Evolutionary conservation across 768 basidiomycete genomes (phyloP).

Genomic region (Dentipellis sp.): DNA sequence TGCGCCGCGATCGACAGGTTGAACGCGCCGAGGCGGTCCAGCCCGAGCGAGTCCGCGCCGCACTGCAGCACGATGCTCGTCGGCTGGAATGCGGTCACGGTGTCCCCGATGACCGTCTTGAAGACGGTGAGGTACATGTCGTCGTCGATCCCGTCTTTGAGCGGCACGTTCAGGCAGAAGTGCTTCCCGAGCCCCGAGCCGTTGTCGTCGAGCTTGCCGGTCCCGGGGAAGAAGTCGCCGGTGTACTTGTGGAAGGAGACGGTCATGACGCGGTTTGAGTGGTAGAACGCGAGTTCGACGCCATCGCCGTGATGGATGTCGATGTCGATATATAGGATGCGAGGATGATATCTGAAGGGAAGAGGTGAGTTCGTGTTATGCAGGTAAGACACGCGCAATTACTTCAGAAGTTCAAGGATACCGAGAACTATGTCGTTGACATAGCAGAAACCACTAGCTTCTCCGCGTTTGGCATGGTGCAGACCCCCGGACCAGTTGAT

Average conservation of each 20-base stretch:
- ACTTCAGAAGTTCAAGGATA: slow-evolving; percentile 77
- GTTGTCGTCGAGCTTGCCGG: slow-evolving; percentile 92
- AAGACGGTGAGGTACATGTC: slow-evolving; percentile 94
- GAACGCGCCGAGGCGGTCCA: slow-evolving; percentile 93
- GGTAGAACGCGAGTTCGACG: slow-evolving; percentile 96
- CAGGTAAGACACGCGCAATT: background rate
- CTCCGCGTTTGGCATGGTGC: slow-evolving; percentile 96
- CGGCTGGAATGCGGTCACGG: slow-evolving; percentile 82
- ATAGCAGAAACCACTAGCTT: slow-evolving; percentile 98
- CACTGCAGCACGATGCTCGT: slow-evolving; percentile 91
- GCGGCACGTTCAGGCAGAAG: slow-evolving; percentile 90
- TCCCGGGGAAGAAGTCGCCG: slow-evolving; percentile 97
- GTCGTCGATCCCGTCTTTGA: slow-evolving; percentile 95
- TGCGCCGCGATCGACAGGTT: slow-evolving; percentile 96
- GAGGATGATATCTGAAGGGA: slow-evolving; percentile 67
- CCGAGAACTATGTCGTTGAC: slow-evolving; percentile 95
- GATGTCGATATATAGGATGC: slow-evolving; percentile 97
- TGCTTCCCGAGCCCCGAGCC: slow-evolving; percentile 85
- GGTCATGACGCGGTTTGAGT: slow-evolving; percentile 96
- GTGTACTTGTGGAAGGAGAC: slow-evolving; percentile 99
- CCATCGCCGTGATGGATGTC: slow-evolving; percentile 99
- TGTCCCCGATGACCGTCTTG: slow-evolving; percentile 93
- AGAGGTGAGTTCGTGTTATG: background rate
- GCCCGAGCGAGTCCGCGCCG: slow-evolving; percentile 93
- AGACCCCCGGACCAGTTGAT: slow-evolving; percentile 99